Evolutionary conservation across 257 asterid genomes (phyloP), one percentile per base, ranked within the genome.

Genomic region (Gentiana macrophylla): DNA sequence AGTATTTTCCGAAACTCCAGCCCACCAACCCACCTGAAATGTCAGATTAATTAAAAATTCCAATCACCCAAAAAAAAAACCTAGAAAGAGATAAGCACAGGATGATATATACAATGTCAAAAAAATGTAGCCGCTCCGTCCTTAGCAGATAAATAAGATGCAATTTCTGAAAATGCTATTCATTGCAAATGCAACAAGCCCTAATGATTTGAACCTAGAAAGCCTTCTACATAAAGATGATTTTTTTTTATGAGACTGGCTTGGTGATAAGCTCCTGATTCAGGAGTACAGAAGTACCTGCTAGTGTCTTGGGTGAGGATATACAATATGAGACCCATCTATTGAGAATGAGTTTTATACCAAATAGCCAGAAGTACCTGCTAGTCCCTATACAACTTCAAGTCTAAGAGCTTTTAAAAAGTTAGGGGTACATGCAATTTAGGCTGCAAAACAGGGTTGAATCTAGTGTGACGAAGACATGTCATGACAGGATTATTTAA

Each of bases 21-120:
- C 78, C 98, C 98, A 91, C 98, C 98, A 91, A 61, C 98, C 98
- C 64, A 91, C 95, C 98, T 91, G 82, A 70, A 68, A 38, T 61
- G 47, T 35, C 62, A 68, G 76, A 64, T 60, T 56, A 69, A 70
- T 62, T 57, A 49, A 61, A 54, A 70, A 50, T 38, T 11, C 47
- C 56, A 52, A 41, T 59, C 50, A 65, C 59, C 52, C 35, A 66
- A 60, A 54, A 12, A 47, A 6, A 57, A 12, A 49, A 34, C 6
- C 38, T 38, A 46, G 41, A 56, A 60, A 32, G 50, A 34, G 38
- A 58, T 5, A 15, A 36, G 8, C 36, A 48, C 35, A 57, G 41
- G 24, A 66, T 10, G 47, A 36, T 50, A 13, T 24, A 15, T 32
- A 5, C 46, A 41, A 41, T 0, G 46, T 5, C 46, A 41, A 3